Base-by-base conservation (phyloP, 805 yeast species). In the Danielozyma ontarioensis region DNA sequence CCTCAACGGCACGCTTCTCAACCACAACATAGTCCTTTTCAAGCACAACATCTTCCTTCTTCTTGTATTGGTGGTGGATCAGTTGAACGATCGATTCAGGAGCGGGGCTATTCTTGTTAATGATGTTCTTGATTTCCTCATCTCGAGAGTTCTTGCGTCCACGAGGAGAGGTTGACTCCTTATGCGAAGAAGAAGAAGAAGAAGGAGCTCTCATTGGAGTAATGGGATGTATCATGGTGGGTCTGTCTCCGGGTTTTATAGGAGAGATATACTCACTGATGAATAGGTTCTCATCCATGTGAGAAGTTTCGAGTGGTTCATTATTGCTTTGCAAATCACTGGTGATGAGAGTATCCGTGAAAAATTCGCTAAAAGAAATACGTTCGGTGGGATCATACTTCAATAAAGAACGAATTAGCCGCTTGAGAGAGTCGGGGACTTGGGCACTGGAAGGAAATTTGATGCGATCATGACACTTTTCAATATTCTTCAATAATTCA, bases 21-120 rank as follows among this genome's bases (percentile, higher is more conserved):
- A 90, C 89, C 25, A 90, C 95, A 22, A 90, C 97, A 48, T 90
- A 90, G 50, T 88, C 97, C 44, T 77, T 80, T 46, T 87, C 96
- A 36, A 79, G 62, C 17, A 72, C 68, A 15, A 72, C 50, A 33
- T 78, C 83, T 15, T 69, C 59, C 39, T 57, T 43, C 36, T 40
- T 34, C 13, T 31, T 33, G 25, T 45, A 46, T 22, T 41, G 31
- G 13, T 46, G 40, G 31, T 50, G 57, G 19, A 53, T 48, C 3
- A 59, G 53, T 23, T 50, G 51, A 8, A 54, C 40, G 10, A 52
- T 34, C 3, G 48, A 32, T 21, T 61, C 66, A 2, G 70, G 65
- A n/a, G 55, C 63, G 2, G 77, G 76, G 35, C 70, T 61, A 44
- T 56, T 69, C 31, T 62, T 59, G 21, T 55, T 51, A 17, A 70